Evolutionary conservation across 2,329 filamentous ascomycete species (phyloP), one percentile per base, ranked within the genome.

Genomic region (Nemania sp.): DNA sequence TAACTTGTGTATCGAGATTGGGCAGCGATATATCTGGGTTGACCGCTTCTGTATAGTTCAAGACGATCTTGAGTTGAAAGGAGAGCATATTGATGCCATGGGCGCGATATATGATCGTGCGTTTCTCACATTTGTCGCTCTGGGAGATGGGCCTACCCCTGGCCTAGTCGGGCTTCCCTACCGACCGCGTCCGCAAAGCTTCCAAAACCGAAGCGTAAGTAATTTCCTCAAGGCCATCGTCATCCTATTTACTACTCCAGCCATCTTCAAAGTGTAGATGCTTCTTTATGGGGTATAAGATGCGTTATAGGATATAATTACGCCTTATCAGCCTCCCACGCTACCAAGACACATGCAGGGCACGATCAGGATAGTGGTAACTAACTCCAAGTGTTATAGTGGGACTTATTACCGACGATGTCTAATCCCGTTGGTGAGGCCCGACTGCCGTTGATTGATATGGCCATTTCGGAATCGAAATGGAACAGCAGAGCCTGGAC

Each of bases 31-130:
- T 63, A 54, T 69, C 24, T 66, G 58, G 67, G 58, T 66, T 22
- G 63, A 66, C 32, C 60, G 58, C 2, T 58, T 69, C 35, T 64
- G 58, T 49, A 67, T 69, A 26, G 59, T 64, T 7, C 63, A 69
- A 22, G 55, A 67, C 18, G 63, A 69, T 18, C 24, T 54, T n/a
- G 45, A 54, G 2, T 35, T 62, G 24, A 62, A 63, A 11, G 20
- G 24, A 27, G 54, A 62, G 38, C 63, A 66, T 29, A 62, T 69
- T 13, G 27, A 64, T n/a, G 59, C 54, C 11, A 62, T 66, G 55
- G 62, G 56, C 18, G 59, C 58, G 43, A 53, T 69, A 43, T 66
- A 66, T n/a, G 41, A 64, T 56, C 47, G 43, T 41, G 57, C 59
- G 5, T 38, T 57, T 38, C 52, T 66, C n/a, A 60, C 59, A 35